A percentile compares a stretch with the other conserved stretches of the same genome.
These are phyloP conservation scores for Colletotrichum eremochloae DNA, from an alignment of 2,329 filamentous ascomycete species.

Conservation along the genomic window DNA sequence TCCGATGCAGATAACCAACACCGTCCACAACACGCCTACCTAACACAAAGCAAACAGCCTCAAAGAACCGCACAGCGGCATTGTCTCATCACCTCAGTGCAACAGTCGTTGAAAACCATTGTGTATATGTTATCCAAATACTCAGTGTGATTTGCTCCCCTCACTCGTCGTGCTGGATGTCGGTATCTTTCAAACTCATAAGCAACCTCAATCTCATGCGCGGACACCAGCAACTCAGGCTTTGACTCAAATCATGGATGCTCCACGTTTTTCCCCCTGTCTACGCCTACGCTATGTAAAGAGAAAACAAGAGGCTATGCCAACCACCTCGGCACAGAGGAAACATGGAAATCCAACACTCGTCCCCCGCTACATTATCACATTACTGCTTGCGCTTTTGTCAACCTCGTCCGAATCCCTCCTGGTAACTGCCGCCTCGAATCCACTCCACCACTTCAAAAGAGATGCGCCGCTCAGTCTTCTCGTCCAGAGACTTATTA, in stretches of 20 bases:
- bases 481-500: constrained; percentile 70
- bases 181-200: background rate
- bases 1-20: constrained; percentile 10
- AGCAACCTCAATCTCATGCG: background rate
- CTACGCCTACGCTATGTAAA: constrained; percentile 41
- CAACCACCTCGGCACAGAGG: background rate
- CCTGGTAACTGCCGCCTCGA: constrained; percentile 59
- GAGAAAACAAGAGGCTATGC: constrained; percentile 13
- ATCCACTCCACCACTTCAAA: constrained; percentile 94
- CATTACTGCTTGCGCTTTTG: constrained; percentile 18
- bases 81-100: constrained; percentile 11
- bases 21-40: background rate
- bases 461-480: constrained; percentile 78
- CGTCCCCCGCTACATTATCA: constrained; percentile 3
- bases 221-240: background rate
- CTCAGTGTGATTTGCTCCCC: background rate
- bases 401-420: constrained; percentile 43
- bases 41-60: constrained; percentile 23
- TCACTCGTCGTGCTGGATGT: background rate
- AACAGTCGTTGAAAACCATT: background rate
- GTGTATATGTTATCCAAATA: background rate
- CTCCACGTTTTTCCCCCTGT: constrained; percentile 23
- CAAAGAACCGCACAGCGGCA: constrained; percentile 16
- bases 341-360: constrained; percentile 2
- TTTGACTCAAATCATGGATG: constrained; percentile 1